phyloP scores from a whole-genome alignment of 805 yeast species.

The Yarrowia sp. region DNA sequence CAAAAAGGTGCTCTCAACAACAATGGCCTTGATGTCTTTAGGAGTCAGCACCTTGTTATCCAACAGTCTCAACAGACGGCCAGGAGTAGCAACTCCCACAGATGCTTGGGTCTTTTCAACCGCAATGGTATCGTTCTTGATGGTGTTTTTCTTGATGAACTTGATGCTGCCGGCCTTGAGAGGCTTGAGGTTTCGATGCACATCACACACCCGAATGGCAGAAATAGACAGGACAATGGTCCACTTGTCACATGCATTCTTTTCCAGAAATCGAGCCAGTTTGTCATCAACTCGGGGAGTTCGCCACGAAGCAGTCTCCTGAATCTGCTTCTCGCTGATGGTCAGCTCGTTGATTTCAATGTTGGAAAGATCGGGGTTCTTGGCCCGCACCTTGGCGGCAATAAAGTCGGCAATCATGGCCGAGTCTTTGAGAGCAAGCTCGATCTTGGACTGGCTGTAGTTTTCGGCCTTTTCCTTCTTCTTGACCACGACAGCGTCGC shows the following conservation, averaged over 20 bases:
- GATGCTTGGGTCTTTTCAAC: slow-evolving; percentile 38
- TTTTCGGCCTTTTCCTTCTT: slow-evolving; percentile 65
- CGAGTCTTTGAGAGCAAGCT: slow-evolving; percentile 53
- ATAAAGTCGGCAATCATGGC: slow-evolving; percentile 65
- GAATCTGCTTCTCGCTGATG: slow-evolving; percentile 53
- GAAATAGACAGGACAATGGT: slow-evolving; percentile 63
- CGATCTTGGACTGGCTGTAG: slow-evolving; percentile 56
- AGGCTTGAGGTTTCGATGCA: slow-evolving; percentile 56
- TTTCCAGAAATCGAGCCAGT: slow-evolving; percentile 28
- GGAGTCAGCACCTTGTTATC: slow-evolving; percentile 44
- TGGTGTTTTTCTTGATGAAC: slow-evolving; percentile 69
- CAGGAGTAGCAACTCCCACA: slow-evolving; percentile 62
- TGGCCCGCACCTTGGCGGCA: slow-evolving; percentile 55
- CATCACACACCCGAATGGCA: slow-evolving; percentile 83
- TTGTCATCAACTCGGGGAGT: slow-evolving; percentile 28
- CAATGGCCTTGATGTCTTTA: slow-evolving; percentile 50
- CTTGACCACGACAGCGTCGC: slow-evolving; percentile 35
- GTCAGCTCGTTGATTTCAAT: slow-evolving; percentile 69
- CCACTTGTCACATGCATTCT: slow-evolving; percentile 42
- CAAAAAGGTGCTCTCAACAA: slow-evolving; percentile 59
- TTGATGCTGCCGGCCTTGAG: slow-evolving; percentile 57
- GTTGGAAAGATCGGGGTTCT: slow-evolving; percentile 65
- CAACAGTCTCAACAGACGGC: slow-evolving; percentile 51
- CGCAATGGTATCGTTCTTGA: slow-evolving; percentile 57
- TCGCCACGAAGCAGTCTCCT: slow-evolving; percentile 56